These are phyloP conservation scores for Leptodermis oblonga DNA, from an alignment of 257 asterid genomes.

Conservation along the genomic window DNA sequence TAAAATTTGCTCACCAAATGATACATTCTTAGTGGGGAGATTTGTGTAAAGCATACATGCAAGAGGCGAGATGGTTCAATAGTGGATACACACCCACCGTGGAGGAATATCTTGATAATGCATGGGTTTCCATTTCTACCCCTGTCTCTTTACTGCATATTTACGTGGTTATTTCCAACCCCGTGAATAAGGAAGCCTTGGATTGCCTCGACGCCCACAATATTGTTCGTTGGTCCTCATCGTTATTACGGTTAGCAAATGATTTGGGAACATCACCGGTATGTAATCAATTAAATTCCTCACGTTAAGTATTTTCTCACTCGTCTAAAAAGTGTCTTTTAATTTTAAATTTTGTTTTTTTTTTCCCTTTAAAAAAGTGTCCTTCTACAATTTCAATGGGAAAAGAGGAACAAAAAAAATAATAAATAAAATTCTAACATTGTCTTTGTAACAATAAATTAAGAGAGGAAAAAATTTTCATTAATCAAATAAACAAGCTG, in stretches of 20 bases:
- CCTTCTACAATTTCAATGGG: no score
- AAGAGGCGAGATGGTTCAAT: conserved; percentile 25
- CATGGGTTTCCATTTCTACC: conserved; percentile 37
- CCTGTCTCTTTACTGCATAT: conserved; percentile 30
- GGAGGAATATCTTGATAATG: conserved; percentile 27
- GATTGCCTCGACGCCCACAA: conserved; percentile 19
- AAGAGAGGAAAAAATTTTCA: no score
- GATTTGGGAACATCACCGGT: conserved; percentile 45
- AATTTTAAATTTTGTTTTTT: no score
- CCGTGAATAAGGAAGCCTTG: conserved; percentile 26
- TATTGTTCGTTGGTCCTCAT: conserved; percentile 27
- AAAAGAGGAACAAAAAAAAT: no score
- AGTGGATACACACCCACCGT: conserved; percentile 20
- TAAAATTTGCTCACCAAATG: no score
- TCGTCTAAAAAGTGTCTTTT: no score
- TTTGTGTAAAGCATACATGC: conserved; percentile 10
- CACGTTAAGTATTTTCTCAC: no score
- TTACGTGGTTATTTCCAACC: conserved; percentile 31
- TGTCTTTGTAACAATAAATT: no score
- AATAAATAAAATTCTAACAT: no score
- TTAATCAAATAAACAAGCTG: no score
- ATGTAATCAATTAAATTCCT: no score
- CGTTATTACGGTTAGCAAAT: conserved; percentile 33
- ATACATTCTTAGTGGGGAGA: conserved; percentile 23
- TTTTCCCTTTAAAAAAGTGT: no score